A percentile compares a stretch with the other conserved stretches of the same genome.
These are phyloP conservation scores for Ceratocystis diversiconidia DNA, from an alignment of 2,329 filamentous ascomycete species.

Conservation along the genomic window DNA sequence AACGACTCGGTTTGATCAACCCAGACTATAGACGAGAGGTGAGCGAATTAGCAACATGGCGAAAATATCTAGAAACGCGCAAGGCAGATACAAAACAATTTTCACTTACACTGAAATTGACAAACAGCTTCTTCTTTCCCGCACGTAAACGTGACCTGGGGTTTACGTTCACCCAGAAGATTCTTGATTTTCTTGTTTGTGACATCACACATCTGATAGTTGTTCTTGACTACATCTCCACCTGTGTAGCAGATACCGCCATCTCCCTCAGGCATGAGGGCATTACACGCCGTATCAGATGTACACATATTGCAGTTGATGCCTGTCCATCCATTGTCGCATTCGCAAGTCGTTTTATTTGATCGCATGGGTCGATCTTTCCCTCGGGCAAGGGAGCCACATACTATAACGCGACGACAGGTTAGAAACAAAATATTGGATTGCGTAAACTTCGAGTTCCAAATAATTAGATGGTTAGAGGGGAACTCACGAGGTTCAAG, in stretches of 20 bases:
- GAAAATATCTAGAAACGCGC: neutral
- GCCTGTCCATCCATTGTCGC: conserved; percentile 84
- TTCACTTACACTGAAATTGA: conserved; percentile 75
- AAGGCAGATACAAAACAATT: neutral
- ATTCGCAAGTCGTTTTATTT: conserved; percentile 54
- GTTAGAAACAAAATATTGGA: neutral
- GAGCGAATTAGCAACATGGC: neutral
- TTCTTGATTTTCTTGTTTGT: conserved; percentile 90
- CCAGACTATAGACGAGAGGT: conserved; percentile 52
- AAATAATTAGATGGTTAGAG: neutral
- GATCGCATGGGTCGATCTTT: conserved; percentile 62
- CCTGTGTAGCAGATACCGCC: conserved; percentile 86
- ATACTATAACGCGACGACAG: conserved; percentile 38
- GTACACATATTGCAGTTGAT: conserved; percentile 98
- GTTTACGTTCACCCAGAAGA: conserved; percentile 68
- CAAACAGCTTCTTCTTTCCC: conserved; percentile 60
- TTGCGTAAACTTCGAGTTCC: neutral
- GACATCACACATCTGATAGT: conserved; percentile 95
- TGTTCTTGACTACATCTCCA: conserved; percentile 80
- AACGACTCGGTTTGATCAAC: conserved; percentile 89
- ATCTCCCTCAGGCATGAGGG: conserved; percentile 68
- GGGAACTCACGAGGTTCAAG: conserved; percentile 52
- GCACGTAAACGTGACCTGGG: conserved; percentile 91
- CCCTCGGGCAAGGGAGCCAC: conserved; percentile 73
- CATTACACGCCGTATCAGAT: conserved; percentile 67